Percentiles rank a stretch among this genome's conserved stretches.
phyloP scores from a whole-genome alignment of 345 rosid species.

The Luvunga scandens region DNA sequence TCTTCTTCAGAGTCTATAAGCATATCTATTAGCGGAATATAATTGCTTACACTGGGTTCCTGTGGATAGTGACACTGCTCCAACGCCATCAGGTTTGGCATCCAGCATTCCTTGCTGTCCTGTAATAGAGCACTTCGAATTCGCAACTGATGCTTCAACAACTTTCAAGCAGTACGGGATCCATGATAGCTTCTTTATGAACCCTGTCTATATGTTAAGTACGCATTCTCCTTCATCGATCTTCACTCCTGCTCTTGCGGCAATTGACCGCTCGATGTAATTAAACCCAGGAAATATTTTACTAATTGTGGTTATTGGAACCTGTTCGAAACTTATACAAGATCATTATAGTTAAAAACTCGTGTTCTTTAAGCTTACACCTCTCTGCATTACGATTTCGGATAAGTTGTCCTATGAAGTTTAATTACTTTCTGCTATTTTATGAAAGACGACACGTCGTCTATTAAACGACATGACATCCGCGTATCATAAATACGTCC shows the following conservation, averaged over 20 bases:
- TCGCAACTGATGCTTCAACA: background rate
- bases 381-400: too few relatives aligned
- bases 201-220: background rate
- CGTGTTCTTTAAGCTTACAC: too few relatives aligned
- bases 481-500: fast-evolving
- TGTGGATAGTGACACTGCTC: background rate
- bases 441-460: too few relatives aligned
- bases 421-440: too few relatives aligned
- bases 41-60: background rate
- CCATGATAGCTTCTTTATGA: background rate
- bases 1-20: background rate
- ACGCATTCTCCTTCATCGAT: background rate
- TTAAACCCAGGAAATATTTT: too few relatives aligned
- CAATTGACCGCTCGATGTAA: too few relatives aligned
- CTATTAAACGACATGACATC: too few relatives aligned
- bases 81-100: too few relatives aligned
- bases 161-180: background rate
- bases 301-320: background rate
- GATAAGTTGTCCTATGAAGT: too few relatives aligned
- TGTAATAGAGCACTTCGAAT: background rate
- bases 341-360: too few relatives aligned
- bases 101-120: background rate
- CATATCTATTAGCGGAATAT: too few relatives aligned
- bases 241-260: background rate
- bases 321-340: too few relatives aligned